Conservation (phyloP, 768 basidiomycete species). For the Rhizopogon vinicolor region DNA sequence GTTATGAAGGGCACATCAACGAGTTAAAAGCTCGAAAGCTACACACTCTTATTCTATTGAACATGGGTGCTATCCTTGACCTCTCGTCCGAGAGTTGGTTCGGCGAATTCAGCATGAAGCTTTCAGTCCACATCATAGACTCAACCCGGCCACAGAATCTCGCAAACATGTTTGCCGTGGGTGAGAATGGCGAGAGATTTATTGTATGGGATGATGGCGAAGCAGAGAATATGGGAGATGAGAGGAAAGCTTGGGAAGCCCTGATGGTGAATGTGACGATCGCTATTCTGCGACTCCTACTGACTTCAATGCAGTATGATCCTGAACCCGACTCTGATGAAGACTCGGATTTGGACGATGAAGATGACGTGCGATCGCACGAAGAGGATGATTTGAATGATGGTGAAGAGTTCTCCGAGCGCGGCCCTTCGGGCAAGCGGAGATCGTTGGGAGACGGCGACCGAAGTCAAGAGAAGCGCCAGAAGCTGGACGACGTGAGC, state of each 20-base stretch:
- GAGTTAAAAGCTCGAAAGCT: constrained; percentile 40
- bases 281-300: neutral
- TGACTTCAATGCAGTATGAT: constrained; percentile 52
- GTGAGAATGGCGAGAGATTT: constrained; percentile 64
- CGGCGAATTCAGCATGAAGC: constrained; percentile 56
- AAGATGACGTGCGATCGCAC: constrained; percentile 43
- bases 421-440: constrained; percentile 43
- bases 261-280: constrained; percentile 56
- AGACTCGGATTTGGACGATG: constrained; percentile 40
- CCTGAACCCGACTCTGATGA: constrained; percentile 71
- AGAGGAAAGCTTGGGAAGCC: constrained; percentile 81
- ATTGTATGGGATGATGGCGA: constrained; percentile 93
- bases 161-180: constrained; percentile 74
- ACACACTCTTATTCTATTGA: constrained; percentile 86
- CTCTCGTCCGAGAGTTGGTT: constrained; percentile 73
- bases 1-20: neutral
- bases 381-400: constrained; percentile 35
- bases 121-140: constrained; percentile 91
- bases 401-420: constrained; percentile 35
- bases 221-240: constrained; percentile 62
- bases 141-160: constrained; percentile 89
- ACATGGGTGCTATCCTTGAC: constrained; percentile 88
- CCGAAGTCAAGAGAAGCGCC: constrained; percentile 49
- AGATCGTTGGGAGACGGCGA: constrained; percentile 37
- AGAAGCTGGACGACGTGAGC: constrained; percentile 46